These are phyloP conservation scores for Rhazya stricta DNA, from an alignment of 257 asterid genomes.

Conservation along the genomic window DNA sequence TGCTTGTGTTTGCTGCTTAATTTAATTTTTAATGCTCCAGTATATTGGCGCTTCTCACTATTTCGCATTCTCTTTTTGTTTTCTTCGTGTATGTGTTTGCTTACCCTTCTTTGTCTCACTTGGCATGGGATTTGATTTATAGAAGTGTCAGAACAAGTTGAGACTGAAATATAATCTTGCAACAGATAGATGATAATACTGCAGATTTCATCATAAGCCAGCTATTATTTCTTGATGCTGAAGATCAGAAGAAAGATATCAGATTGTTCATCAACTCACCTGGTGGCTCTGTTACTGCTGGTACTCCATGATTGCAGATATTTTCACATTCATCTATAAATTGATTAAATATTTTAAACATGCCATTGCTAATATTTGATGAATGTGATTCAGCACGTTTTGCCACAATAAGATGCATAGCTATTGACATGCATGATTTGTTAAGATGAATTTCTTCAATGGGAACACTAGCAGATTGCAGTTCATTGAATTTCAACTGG, in stretches of 20 bases:
- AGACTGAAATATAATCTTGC: neutral
- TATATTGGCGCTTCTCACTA: neutral
- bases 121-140: conserved; percentile 1
- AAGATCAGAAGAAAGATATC: conserved; percentile 73
- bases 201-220: conserved; percentile 87
- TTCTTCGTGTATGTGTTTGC: neutral
- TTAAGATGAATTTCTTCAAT: neutral
- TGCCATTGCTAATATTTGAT: neutral
- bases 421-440: neutral
- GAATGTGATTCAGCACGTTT: neutral
- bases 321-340: neutral
- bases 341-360: neutral
- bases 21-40: neutral
- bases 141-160: neutral
- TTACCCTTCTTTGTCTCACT: neutral
- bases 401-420: neutral
- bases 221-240: conserved; percentile 80
- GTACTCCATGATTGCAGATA: conserved; percentile 34
- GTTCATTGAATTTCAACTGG: too few species aligned
- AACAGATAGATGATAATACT: conserved; percentile 75
- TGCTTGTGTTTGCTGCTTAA: neutral
- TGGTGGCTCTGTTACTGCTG: conserved; percentile 97
- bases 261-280: conserved; percentile 85
- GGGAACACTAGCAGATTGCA: neutral
- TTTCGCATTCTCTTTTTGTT: neutral